These are phyloP conservation scores for Aquilaria sinensis DNA, from an alignment of 345 rosid genomes.

Conservation along the genomic window DNA sequence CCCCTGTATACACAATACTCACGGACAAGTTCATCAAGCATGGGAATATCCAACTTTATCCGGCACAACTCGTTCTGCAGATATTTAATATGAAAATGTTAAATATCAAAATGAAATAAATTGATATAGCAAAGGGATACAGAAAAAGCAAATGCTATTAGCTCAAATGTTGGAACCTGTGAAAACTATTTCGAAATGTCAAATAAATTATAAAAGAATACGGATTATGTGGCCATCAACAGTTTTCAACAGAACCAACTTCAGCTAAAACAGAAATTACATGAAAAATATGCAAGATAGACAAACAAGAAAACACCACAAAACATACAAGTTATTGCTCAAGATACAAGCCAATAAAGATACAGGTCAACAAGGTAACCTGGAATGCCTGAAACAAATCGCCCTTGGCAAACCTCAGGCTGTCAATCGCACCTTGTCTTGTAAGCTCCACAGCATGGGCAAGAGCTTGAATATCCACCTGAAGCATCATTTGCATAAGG, in stretches of 20 bases:
- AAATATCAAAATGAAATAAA: too few relatives aligned
- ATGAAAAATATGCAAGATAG: too few relatives aligned
- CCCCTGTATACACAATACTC: conserved; percentile 97
- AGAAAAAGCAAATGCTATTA: not conserved
- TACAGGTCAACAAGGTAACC: conserved; percentile 23
- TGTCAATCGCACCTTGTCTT: conserved; percentile 95
- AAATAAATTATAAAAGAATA: too few relatives aligned
- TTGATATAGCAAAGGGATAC: conserved; percentile 7
- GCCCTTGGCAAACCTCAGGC: conserved; percentile 92
- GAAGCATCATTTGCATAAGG: conserved; percentile 9
- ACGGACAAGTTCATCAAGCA: conserved; percentile 77
- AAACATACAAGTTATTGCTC: too few relatives aligned
- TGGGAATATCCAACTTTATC: conserved; percentile 66
- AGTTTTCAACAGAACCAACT: too few relatives aligned
- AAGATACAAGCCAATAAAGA: too few relatives aligned
- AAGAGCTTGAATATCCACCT: conserved; percentile 97
- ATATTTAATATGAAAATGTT: too few relatives aligned
- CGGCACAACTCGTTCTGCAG: conserved; percentile 93
- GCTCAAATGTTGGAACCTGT: too few relatives aligned
- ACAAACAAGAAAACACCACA: too few relatives aligned
- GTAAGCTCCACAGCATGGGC: conserved; percentile 94
- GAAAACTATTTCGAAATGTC: too few relatives aligned
- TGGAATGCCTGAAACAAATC: conserved; percentile 91
- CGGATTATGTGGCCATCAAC: too few relatives aligned
- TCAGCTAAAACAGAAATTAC: too few relatives aligned